Base-by-base conservation (phyloP, 345 rosid species). In the Triadica sebifera region DNA sequence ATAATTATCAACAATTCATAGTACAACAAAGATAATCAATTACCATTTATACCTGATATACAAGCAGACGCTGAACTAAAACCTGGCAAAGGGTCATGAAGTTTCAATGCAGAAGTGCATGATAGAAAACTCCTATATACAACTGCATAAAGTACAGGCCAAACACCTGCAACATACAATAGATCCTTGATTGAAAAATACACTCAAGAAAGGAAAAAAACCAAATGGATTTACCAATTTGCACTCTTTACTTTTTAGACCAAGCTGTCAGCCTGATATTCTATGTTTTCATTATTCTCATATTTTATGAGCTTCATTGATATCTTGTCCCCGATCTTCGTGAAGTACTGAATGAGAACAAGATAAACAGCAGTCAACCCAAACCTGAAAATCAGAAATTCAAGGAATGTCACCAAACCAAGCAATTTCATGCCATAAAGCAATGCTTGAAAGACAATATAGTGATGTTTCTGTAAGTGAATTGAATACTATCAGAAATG, bases 141-240 rank as follows among this genome's bases (percentile, higher is more conserved):
- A 97, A 81, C 83, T 94, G 98, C 97, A 94, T 94, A 81, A 94
- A 94, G 75, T 92, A 94, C 60, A 94, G 89, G 75, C 98, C 97
- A 51, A 94, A 94, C 49, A 94, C 94, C 98, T 94, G 94, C 85
- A 85, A 70, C 5, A 69, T n/a, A 69, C 65, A 59, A 38, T 16
- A 43, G 71, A 84, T 43, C 3, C 17, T 74, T 81, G 58, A 69
- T 24, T 46, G 12, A 59, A 70, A 46, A 12, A 56, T 70, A 70
- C 57, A 24, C 9, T 5, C 2, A 17, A 70, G 16, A 46, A 45
- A 20, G 25, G 59, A 74, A 65, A 29, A 43, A 60, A 78, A 78
- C 4, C n/a, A 56, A 68, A 78, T 38, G 10, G 15, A 37, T 68
- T 55, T 46, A 58, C 3, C n/a, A 80, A 43, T 81, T 73, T 76